Evolutionary conservation across 805 yeast species (phyloP), one percentile per base, ranked within the genome.

Genomic region (Wickerhamomyces subpelliculosus): DNA sequence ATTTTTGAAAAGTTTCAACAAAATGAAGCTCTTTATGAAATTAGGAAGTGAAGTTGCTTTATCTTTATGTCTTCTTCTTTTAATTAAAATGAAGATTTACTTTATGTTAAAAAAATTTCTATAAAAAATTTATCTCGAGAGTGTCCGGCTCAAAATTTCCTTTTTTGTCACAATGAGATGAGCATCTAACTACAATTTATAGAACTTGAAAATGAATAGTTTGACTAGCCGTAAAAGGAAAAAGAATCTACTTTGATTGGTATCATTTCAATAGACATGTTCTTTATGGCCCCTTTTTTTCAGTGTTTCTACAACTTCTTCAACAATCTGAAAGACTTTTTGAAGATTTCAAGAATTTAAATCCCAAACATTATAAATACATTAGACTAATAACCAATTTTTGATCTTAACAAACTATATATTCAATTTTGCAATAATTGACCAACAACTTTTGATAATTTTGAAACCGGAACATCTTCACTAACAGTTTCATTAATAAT

Each of bases 391-490:
- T n/a, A n/a, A n/a, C 8, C 19, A 27, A 5, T 8, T 16, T 9
- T 27, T 27, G n/a, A n/a, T n/a, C n/a, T n/a, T n/a, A n/a, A n/a
- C n/a, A n/a, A n/a, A n/a, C n/a, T n/a, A n/a, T 8, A 26, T 26
- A 18, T 13, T 21, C 31, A 29, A 26, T 43, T 38, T 14, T 41
- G 39, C 17, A 42, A 23, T 10, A 47, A 27, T 26, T 40, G 37
- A 4, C 39, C 47, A 36, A 52, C 36, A 23, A 54, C 54, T 36
- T 52, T 54, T 9, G 55, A 38, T 9, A 54, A 41, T 38, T 45
- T 54, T 4, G 47, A 31, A 8, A 51, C 43, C 26, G 51, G 44
- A 9, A 54, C 49, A 6, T 48, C 55, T 40, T 54, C 58, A 8
- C 47, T 37, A 19, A 38, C 44, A 24, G 34, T 45, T 19, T 49